A percentile compares a stretch with the other conserved stretches of the same genome.
Conservation (phyloP, 2,329 filamentous ascomycete species). For the Aspergillus intermedius region DNA sequence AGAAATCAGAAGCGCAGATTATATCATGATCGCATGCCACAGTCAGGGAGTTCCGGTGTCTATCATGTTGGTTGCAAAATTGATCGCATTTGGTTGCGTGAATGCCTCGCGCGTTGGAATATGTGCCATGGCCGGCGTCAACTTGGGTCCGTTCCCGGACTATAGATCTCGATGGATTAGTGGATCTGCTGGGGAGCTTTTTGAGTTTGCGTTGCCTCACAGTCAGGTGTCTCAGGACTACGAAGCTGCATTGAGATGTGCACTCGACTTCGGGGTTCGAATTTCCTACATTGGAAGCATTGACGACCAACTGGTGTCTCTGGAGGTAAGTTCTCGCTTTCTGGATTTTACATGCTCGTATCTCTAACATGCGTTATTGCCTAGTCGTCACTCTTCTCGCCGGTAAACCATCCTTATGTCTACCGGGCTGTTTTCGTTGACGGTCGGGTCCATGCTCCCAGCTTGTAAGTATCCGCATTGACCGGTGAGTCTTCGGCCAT, state of each 20-base stretch:
- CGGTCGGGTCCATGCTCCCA: slow-evolving; percentile 80
- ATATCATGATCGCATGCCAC: slow-evolving; percentile 87
- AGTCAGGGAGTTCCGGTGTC: slow-evolving; percentile 93
- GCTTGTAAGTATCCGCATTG: slow-evolving; percentile 56
- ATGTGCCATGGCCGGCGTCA: slow-evolving; percentile 86
- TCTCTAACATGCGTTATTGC: slow-evolving; percentile 13
- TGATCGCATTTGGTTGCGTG: slow-evolving; percentile 84
- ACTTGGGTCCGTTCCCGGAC: slow-evolving; percentile 84
- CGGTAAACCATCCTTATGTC: slow-evolving; percentile 82
- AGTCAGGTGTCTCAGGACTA: slow-evolving; percentile 80
- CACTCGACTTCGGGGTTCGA: slow-evolving; percentile 70
- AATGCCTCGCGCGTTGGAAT: slow-evolving; percentile 71
- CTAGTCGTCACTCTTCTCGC: slow-evolving; percentile 76
- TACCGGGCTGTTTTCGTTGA: slow-evolving; percentile 96
- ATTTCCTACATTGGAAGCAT: slow-evolving; percentile 90
- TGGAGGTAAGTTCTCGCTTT: slow-evolving; percentile 57
- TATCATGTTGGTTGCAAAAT: slow-evolving; percentile 83
- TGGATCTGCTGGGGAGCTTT: slow-evolving; percentile 86
- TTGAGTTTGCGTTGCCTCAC: slow-evolving; percentile 79
- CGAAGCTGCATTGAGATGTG: slow-evolving; percentile 64
- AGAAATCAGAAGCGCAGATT: slow-evolving; percentile 76
- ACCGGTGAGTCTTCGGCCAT: not conserved
- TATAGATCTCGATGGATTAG: slow-evolving; percentile 86
- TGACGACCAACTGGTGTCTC: slow-evolving; percentile 89
- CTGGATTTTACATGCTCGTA: not conserved